Evolutionary conservation across 306 rosid genomes (phyloP), one percentile per base, ranked within the genome.

Genomic region (Mucuna pruriens): DNA sequence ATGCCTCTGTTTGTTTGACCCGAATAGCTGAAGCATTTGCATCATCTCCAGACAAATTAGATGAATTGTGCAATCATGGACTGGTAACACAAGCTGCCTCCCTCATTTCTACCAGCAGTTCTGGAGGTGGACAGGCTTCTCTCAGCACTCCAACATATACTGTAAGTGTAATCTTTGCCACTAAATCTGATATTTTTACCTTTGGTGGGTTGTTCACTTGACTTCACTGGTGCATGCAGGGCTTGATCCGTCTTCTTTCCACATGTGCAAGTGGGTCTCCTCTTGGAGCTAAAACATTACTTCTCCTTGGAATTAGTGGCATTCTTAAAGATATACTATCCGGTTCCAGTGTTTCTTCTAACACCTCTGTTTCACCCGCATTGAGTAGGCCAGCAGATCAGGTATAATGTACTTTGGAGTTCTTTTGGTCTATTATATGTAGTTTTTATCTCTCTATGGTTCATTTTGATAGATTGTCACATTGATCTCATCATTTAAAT

Each of bases 21-120:
- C 92, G 98, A 76, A 94, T 94, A 88, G 94, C 97, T 8, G 98
- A 94, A 86, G 92, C 98, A 61, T 94, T 94, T 82, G 97, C 98
- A 26, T 89, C 97, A 49, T 88, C 94, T 51, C 91, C 97, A 20
- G 98, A 94, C 76, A 94, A 92, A 86, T 87, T 94, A 68, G 98
- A 94, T 52, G 94, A 92, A 71, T 76, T 92, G 55, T 94, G 98
- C 77, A 90, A 94, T 80, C 92, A 94, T 80, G 98, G 98, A 39
- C 87, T 94, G 63, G 97, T 94, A 67, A 72, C 98, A 7, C 98
- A 94, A 85, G 92, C 98, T 73, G 93, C 98, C 22, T 84, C 97
- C 34, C 97, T 94, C 84, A 87, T 94, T 81, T 94, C 98, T 55
- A 82, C 94, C 67, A 90, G 94, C 88, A 90, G 81, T 85, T 75